These are phyloP conservation scores for Exophiala viscosa DNA, from an alignment of 2,329 filamentous ascomycete genomes.

Conservation along the genomic window DNA sequence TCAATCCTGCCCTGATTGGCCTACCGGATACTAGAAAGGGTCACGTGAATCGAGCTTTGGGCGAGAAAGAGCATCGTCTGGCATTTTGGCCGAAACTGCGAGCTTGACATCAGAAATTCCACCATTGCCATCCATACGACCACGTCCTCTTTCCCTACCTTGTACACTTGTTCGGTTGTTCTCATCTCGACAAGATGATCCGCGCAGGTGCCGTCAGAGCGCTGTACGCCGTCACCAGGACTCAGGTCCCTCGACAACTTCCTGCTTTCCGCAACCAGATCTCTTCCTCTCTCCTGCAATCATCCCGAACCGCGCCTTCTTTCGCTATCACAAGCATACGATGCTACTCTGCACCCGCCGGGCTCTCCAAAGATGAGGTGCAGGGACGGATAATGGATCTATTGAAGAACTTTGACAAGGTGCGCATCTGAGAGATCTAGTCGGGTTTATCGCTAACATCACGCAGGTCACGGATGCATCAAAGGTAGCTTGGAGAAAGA, in stretches of 20 bases:
- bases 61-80: background rate
- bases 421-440: conserved; percentile 40
- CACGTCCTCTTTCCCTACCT: conserved; percentile 14
- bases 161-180: conserved; percentile 2
- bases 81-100: conserved; percentile 3
- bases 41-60: background rate
- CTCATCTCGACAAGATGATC: conserved; percentile 65
- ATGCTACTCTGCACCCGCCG: conserved; percentile 80
- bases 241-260: conserved; percentile 50
- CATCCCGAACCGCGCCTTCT: conserved; percentile 58
- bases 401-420: conserved; percentile 96
- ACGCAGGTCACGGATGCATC: conserved; percentile 48
- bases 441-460: conserved; percentile 24
- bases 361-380: conserved; percentile 77
- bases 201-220: conserved; percentile 80
- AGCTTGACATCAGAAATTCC: conserved; percentile 13
- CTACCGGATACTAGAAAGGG: conserved; percentile 33
- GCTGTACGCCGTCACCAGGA: conserved; percentile 53
- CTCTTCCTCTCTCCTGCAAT: conserved; percentile 58
- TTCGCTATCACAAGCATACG: conserved; percentile 66
- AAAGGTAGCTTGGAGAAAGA: conserved; percentile 45
- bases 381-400: conserved; percentile 89
- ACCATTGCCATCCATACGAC: conserved; percentile 19
- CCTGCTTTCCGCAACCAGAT: conserved; percentile 58
- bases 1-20: conserved; percentile 1